Percentiles rank a stretch among this genome's conserved stretches.
These are phyloP conservation scores for Termitomyces sp. DNA, from an alignment of 768 basidiomycete genomes.

Conservation along the genomic window DNA sequence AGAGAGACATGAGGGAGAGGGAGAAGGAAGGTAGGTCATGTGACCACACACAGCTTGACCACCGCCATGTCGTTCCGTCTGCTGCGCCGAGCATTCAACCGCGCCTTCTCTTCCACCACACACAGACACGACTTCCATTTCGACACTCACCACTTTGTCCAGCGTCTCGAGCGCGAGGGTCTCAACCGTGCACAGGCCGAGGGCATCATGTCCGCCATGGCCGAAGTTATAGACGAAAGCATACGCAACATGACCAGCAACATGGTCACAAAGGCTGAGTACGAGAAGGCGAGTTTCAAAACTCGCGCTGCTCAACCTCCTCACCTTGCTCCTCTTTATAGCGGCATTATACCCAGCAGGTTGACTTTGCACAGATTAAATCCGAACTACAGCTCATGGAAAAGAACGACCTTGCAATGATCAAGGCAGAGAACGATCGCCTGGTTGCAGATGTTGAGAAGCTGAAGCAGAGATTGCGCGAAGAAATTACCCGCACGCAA, in stretches of 20 bases:
- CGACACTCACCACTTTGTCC: conserved; percentile 93
- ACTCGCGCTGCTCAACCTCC: background rate
- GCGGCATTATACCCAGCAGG: conserved; percentile 93
- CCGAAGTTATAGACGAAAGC: conserved; percentile 96
- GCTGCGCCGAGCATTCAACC: conserved; percentile 3
- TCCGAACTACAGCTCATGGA: conserved; percentile 94
- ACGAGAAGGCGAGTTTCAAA: conserved; percentile 72
- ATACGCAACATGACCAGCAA: conserved; percentile 93
- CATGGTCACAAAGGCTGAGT: conserved; percentile 93
- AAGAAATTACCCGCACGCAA: conserved; percentile 89
- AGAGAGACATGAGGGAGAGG: conserved; percentile 39
- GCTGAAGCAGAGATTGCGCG: conserved; percentile 86
- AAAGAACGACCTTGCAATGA: conserved; percentile 92
- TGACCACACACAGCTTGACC: background rate
- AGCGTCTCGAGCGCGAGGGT: conserved; percentile 84
- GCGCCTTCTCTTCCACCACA: conserved; percentile 25
- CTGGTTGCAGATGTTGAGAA: conserved; percentile 88
- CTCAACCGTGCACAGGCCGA: conserved; percentile 89
- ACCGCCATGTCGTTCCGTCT: conserved; percentile 6
- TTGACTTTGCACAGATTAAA: conserved; percentile 95
- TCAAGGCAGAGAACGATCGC: conserved; percentile 97
- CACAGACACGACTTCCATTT: conserved; percentile 64
- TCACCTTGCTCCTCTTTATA: conserved; percentile 19
- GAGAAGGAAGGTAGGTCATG: conserved; percentile 3
- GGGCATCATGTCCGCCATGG: conserved; percentile 95